phyloP scores from a whole-genome alignment of 257 asterid genomes.

The Nicotiana tomentosiformis region DNA sequence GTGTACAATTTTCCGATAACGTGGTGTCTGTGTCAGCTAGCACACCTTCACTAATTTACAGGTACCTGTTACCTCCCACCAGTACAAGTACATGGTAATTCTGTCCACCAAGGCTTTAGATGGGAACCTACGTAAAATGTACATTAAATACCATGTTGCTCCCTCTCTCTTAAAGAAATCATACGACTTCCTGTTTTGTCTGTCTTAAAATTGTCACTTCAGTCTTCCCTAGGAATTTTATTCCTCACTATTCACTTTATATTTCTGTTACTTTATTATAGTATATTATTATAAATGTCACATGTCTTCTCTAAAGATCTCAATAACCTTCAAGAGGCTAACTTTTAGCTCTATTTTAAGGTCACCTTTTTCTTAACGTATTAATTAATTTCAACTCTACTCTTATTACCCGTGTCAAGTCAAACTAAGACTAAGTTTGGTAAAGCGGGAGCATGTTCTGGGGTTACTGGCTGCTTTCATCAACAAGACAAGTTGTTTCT shows the following conservation, averaged over 20 bases:
- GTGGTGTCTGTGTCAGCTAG: background rate
- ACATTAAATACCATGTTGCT: background rate
- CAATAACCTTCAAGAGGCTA: background rate
- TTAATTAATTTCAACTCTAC: background rate
- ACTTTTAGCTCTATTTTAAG: background rate
- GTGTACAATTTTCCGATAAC: background rate
- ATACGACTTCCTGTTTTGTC: background rate
- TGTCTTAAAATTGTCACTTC: background rate
- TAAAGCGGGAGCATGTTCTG: background rate
- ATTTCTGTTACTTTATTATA: background rate
- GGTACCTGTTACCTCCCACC: background rate
- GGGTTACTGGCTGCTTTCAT: conserved; percentile 2
- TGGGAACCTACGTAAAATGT: background rate
- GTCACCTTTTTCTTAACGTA: background rate
- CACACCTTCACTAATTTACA: background rate
- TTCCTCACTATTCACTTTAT: background rate
- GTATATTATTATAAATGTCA: background rate
- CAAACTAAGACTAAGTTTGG: background rate
- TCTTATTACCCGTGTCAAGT: background rate
- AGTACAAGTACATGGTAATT: background rate
- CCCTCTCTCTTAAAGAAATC: background rate
- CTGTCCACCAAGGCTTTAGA: background rate
- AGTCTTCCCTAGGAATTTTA: background rate
- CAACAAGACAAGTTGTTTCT: background rate
- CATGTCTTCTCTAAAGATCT: background rate